Conservation (phyloP, 73 alveolate genomes). For the Stentor roeselii region DNA sequence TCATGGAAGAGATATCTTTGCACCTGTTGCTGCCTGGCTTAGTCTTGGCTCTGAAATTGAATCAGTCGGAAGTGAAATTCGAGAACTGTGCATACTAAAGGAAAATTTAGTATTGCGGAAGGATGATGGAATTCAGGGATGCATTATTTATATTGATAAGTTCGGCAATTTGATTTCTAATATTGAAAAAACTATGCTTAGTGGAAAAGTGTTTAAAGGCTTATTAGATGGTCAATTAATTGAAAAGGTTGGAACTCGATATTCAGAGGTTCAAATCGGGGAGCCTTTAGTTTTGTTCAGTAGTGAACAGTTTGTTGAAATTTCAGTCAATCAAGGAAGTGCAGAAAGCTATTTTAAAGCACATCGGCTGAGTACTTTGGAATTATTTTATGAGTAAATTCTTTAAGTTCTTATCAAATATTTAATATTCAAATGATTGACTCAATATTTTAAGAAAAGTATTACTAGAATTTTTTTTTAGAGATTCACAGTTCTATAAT, state of each 20-base stretch:
- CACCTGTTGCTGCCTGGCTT: slow-evolving; percentile 25
- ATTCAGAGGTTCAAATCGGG: slow-evolving; percentile 7
- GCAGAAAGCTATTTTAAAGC: too few relatives aligned
- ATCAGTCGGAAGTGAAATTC: background rate
- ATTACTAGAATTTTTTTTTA: too few relatives aligned
- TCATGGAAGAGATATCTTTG: slow-evolving; percentile 30
- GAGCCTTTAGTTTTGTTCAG: background rate
- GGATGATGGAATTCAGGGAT: background rate
- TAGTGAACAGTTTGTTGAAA: slow-evolving; percentile 14
- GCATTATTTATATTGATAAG: slow-evolving; percentile 17
- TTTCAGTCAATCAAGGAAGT: slow-evolving; percentile 13
- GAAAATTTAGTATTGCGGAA: too few relatives aligned
- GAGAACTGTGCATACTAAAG: background rate
- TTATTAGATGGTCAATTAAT: background rate
- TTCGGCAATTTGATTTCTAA: slow-evolving; percentile 21
- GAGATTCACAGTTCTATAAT: too few relatives aligned
- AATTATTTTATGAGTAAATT: too few relatives aligned
- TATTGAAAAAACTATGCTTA: background rate
- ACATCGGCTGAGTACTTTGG: too few relatives aligned
- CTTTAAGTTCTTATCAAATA: too few relatives aligned
- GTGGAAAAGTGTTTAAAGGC: background rate
- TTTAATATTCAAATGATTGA: too few relatives aligned
- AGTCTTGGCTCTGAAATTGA: background rate
- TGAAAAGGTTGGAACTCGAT: background rate
- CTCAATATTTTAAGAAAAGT: too few relatives aligned